Conservation (phyloP, 2,329 filamentous ascomycete species). For the Alternaria ethzedia region DNA sequence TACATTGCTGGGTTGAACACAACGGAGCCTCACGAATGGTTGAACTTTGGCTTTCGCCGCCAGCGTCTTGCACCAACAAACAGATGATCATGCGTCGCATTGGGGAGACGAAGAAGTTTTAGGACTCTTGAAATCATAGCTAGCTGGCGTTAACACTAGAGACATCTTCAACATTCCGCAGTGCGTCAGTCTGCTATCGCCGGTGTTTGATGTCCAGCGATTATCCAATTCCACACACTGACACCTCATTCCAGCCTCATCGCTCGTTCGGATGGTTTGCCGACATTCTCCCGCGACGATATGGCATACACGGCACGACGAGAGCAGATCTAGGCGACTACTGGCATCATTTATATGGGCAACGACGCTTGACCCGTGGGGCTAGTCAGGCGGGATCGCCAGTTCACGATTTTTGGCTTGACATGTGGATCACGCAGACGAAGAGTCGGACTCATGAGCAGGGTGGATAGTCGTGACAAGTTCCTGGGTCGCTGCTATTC, state of each 20-base stretch:
- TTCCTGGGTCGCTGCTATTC: neutral
- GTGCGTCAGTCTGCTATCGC: too few species aligned
- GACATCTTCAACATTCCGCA: too few species aligned
- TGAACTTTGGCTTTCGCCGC: slow-evolving; percentile 19
- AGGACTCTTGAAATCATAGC: too few species aligned
- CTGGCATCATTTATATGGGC: slow-evolving; percentile 13
- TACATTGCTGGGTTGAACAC: slow-evolving; percentile 7
- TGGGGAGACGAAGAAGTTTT: neutral
- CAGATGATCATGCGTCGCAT: neutral
- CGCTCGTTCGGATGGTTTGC: slow-evolving; percentile 19
- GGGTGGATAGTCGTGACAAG: neutral
- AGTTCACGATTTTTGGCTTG: slow-evolving; percentile 5
- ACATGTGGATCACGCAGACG: slow-evolving; percentile 22
- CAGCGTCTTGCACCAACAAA: slow-evolving; percentile 3
- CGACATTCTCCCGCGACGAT: slow-evolving; percentile 1
- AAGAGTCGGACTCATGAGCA: neutral
- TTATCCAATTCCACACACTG: neutral
- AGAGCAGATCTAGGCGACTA: slow-evolving; percentile 17
- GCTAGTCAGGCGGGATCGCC: neutral
- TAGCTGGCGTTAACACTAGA: too few species aligned
- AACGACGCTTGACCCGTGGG: slow-evolving; percentile 6
- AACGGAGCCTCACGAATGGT: slow-evolving; percentile 4
- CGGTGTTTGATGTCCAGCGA: neutral
- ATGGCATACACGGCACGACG: slow-evolving; percentile 9
- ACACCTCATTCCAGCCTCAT: slow-evolving; percentile 1